These are phyloP conservation scores for Moesziomyces antarcticus DNA, from an alignment of 1,284 basidiomycete genomes.

Conservation along the genomic window DNA sequence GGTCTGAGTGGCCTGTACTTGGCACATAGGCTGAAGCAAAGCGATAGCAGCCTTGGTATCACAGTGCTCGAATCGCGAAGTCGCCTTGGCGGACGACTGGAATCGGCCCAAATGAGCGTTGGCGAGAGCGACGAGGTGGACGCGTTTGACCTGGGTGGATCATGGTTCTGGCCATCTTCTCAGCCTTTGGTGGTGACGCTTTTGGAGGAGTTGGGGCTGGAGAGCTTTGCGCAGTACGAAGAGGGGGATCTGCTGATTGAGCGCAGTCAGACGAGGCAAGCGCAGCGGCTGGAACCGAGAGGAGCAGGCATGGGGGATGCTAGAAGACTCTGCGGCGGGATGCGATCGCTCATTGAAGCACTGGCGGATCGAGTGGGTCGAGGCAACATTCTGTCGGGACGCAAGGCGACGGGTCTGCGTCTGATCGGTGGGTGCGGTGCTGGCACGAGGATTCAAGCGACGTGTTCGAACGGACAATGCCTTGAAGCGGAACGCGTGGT, in stretches of 20 bases:
- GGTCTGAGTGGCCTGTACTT: constrained; percentile 4
- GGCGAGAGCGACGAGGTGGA: neutral
- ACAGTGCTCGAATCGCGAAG: constrained; percentile 1
- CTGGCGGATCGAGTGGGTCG: neutral
- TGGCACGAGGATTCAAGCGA: neutral
- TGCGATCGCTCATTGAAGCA: neutral
- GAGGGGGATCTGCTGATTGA: constrained; percentile 6
- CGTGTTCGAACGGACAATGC: neutral
- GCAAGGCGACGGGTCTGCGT: too few relatives aligned
- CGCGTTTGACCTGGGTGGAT: constrained; percentile 1
- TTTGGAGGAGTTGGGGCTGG: neutral
- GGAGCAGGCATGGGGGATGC: neutral
- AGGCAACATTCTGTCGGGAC: too few relatives aligned
- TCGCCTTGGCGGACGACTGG: constrained; percentile 1
- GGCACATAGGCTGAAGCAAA: neutral
- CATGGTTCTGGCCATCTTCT: constrained; percentile 5
- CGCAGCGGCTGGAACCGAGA: constrained; percentile 1
- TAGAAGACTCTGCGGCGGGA: neutral
- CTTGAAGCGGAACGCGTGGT: neutral
- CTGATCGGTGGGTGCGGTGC: too few relatives aligned
- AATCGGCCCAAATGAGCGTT: neutral
- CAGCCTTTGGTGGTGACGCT: neutral
- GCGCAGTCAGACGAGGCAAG: neutral
- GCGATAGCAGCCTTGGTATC: neutral
- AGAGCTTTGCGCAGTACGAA: constrained; percentile 1